Evolutionary conservation across 441 rosid genomes (phyloP).

Genomic region (Adansonia madagascariensis): DNA sequence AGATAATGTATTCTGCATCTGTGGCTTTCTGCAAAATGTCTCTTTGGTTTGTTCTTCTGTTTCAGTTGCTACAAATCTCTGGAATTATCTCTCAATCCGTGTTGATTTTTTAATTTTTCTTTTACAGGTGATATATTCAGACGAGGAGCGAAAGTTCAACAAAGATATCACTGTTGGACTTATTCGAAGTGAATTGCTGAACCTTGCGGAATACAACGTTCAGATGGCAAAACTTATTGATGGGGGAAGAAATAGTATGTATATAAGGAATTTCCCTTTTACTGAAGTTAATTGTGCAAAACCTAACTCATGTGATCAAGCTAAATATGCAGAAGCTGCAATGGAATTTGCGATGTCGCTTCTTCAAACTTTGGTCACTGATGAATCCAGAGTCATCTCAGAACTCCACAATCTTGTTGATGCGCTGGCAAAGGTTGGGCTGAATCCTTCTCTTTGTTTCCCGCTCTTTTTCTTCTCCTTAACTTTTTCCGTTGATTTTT

Average conservation of each 20-base stretch:
- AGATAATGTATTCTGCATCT: not conserved
- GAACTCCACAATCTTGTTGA: constrained; percentile 96
- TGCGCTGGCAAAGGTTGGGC: constrained; percentile 81
- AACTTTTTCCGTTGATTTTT: not conserved
- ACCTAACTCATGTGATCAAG: constrained; percentile 33
- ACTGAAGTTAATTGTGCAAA: not conserved
- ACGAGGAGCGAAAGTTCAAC: constrained; percentile 92
- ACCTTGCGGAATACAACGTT: constrained; percentile 93
- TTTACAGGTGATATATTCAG: constrained; percentile 84
- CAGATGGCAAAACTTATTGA: constrained; percentile 96
- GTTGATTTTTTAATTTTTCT: constrained; percentile 21
- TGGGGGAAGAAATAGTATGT: constrained; percentile 96
- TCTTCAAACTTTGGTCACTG: constrained; percentile 78
- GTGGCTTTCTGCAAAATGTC: not conserved
- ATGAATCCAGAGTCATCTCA: constrained; percentile 84
- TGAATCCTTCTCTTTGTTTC: constrained; percentile 23
- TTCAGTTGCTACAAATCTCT: not conserved
- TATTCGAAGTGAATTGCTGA: constrained; percentile 80
- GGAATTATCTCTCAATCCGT: constrained; percentile 15
- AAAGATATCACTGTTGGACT: constrained; percentile 90
- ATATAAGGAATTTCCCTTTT: constrained; percentile 21
- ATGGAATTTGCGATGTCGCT: constrained; percentile 87
- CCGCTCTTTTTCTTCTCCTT: not conserved
- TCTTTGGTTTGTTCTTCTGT: not conserved
- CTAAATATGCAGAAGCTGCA: constrained; percentile 76